These are phyloP conservation scores for Acanthamoeba sp. DNA, from an alignment of 208 protist genomes.

Conservation along the genomic window DNA sequence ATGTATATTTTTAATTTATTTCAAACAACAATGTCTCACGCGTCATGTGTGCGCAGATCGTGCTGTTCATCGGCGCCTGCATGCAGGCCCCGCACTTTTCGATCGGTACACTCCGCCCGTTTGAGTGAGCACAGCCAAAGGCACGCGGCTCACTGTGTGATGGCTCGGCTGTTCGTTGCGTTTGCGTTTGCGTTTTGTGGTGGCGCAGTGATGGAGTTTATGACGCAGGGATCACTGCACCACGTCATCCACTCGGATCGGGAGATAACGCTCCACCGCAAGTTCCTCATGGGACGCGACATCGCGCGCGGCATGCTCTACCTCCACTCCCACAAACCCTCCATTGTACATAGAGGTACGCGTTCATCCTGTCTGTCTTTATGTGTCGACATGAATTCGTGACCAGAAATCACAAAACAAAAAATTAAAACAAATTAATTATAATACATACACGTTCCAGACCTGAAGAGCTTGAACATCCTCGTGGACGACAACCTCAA, in stretches of 20 bases:
- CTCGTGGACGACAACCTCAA: slow-evolving; percentile 38
- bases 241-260: slow-evolving; percentile 4
- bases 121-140: too few relatives aligned
- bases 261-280: slow-evolving; percentile 2
- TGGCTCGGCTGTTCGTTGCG: too few relatives aligned
- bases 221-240: slow-evolving; percentile 36
- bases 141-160: too few relatives aligned
- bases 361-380: background rate
- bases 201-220: slow-evolving; percentile 39
- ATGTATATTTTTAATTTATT: too few relatives aligned
- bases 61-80: slow-evolving; percentile 45
- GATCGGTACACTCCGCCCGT: slow-evolving; percentile 30
- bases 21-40: background rate
- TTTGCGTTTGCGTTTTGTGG: background rate
- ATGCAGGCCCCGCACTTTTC: slow-evolving; percentile 49
- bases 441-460: background rate
- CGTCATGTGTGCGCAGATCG: background rate
- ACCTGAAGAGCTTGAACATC: slow-evolving; percentile 36
- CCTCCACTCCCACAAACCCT: slow-evolving; percentile 26
- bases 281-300: slow-evolving; percentile 54
- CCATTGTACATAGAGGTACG: slow-evolving; percentile 36
- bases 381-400: too few relatives aligned
- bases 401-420: background rate
- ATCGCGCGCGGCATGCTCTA: slow-evolving; percentile 52
- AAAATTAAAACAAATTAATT: background rate